phyloP scores from a whole-genome alignment of 164 flowering plant genomes.

The Chloranthus sessilifolius region DNA sequence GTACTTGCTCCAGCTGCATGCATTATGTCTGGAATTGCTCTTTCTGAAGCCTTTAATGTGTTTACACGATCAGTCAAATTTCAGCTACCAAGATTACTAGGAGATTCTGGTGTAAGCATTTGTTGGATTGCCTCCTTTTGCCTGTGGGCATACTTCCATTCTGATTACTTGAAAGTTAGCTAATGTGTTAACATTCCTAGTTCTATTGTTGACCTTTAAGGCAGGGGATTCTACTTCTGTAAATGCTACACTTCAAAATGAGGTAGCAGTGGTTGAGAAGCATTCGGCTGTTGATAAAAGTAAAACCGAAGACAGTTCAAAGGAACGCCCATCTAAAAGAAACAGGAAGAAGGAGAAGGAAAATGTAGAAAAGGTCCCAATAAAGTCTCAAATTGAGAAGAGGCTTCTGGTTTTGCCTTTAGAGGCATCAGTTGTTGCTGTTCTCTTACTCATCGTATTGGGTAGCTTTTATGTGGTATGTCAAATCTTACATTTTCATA shows the following conservation, averaged over 20 bases:
- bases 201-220: constrained; percentile 37
- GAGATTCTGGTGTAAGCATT: constrained; percentile 41
- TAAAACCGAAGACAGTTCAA: constrained; percentile 51
- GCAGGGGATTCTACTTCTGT: constrained; percentile 52
- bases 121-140: constrained; percentile 5
- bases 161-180: constrained; percentile 3
- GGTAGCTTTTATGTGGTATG: constrained; percentile 98
- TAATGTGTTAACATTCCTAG: constrained; percentile 14
- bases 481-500: constrained; percentile 5
- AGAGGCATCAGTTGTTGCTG: constrained; percentile 64
- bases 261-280: constrained; percentile 34
- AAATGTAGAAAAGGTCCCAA: constrained; percentile 44
- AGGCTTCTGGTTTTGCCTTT: constrained; percentile 79
- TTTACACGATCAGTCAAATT: constrained; percentile 84
- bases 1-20: constrained; percentile 99
- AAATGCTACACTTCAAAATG: constrained; percentile 30
- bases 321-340: constrained; percentile 69
- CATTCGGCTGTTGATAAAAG: constrained; percentile 33
- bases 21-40: constrained; percentile 96
- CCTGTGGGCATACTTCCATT: constrained; percentile 3
- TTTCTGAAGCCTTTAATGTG: constrained; percentile 87
- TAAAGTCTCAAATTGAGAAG: constrained; percentile 45
- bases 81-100: constrained; percentile 44
- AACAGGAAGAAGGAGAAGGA: constrained; percentile 82
- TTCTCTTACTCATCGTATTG: constrained; percentile 71